These are phyloP conservation scores for Orbilia quercus DNA, from an alignment of 2,329 filamentous ascomycete genomes.

Conservation along the genomic window DNA sequence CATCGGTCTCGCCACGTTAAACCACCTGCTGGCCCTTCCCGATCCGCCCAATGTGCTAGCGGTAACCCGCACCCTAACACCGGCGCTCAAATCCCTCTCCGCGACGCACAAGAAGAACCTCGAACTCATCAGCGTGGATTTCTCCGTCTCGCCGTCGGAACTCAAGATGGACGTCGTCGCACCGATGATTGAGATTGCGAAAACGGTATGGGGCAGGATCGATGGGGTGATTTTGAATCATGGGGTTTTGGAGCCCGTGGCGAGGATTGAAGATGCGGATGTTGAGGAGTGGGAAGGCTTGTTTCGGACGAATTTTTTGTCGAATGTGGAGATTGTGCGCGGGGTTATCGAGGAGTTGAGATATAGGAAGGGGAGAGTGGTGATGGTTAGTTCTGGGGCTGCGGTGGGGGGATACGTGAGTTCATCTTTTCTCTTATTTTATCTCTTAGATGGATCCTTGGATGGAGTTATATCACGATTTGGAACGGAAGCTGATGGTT, in stretches of 20 bases:
- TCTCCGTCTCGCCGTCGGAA: slow-evolving; percentile 26
- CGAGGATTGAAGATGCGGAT: slow-evolving; percentile 74
- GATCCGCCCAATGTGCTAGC: slow-evolving; percentile 70
- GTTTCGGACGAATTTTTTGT: slow-evolving; percentile 90
- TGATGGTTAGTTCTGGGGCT: slow-evolving; percentile 85
- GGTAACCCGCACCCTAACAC: slow-evolving; percentile 68
- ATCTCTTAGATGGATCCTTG: background rate
- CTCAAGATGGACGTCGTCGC: no score
- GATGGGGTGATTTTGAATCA: slow-evolving; percentile 92
- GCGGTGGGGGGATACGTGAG: slow-evolving; percentile 72
- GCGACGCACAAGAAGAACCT: slow-evolving; percentile 23
- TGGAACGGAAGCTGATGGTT: background rate
- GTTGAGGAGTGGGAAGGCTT: slow-evolving; percentile 75
- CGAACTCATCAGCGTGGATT: slow-evolving; percentile 38
- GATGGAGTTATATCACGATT: background rate
- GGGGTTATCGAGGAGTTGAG: slow-evolving; percentile 76
- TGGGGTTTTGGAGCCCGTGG: slow-evolving; percentile 80
- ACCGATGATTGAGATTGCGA: slow-evolving; percentile 28
- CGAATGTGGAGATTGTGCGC: slow-evolving; percentile 80
- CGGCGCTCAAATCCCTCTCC: slow-evolving; percentile 67
- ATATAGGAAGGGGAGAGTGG: slow-evolving; percentile 74
- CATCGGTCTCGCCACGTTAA: slow-evolving; percentile 72
- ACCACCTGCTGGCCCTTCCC: slow-evolving; percentile 69
- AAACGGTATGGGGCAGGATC: slow-evolving; percentile 74
- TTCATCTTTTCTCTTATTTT: slow-evolving; percentile 2